These are phyloP conservation scores for Meyerozyma guilliermondii DNA, from an alignment of 1,139 yeast species.

Conservation along the genomic window DNA sequence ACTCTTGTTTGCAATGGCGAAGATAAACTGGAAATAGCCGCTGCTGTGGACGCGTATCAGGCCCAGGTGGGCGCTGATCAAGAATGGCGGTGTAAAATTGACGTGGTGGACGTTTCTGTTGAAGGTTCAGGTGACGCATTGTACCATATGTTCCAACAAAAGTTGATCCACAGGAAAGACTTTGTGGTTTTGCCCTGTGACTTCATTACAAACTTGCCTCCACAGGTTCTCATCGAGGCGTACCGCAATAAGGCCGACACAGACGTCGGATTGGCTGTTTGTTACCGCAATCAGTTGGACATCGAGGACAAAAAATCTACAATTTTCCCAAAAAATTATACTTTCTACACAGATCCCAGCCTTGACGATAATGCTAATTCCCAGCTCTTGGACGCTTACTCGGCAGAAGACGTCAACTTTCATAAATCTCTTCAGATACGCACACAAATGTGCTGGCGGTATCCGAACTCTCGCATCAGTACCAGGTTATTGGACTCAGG, in stretches of 20 bases:
- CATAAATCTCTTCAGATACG: conserved; percentile 71
- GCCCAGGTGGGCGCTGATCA: conserved; percentile 10
- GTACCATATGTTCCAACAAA: conserved; percentile 35
- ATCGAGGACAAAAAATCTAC: conserved; percentile 66
- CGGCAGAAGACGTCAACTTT: conserved; percentile 58
- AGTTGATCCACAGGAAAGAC: conserved; percentile 32
- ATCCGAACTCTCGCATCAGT: conserved; percentile 72
- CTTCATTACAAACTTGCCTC: conserved; percentile 85
- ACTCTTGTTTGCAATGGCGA: conserved; percentile 32
- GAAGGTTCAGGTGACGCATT: conserved; percentile 64
- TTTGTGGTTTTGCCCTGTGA: conserved; percentile 90
- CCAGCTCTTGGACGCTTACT: conserved; percentile 64
- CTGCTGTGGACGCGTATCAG: conserved; percentile 49
- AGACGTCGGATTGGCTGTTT: conserved; percentile 68
- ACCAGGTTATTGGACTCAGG: conserved; percentile 72
- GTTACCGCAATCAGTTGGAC: conserved; percentile 68
- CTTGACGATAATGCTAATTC: conserved; percentile 46
- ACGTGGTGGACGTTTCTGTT: conserved; percentile 42
- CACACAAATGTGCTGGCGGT: conserved; percentile 86
- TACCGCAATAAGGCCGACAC: conserved; percentile 64
- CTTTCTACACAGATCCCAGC: conserved; percentile 44
- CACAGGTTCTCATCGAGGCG: conserved; percentile 80
- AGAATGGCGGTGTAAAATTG: conserved; percentile 25
- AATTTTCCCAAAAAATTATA: conserved; percentile 46
- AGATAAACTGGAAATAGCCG: conserved; percentile 20